Percentiles rank a stretch among this genome's conserved stretches.
These are phyloP conservation scores for Cyanophora paradoxa DNA, from an alignment of 78 protist genomes.

Conservation along the genomic window DNA sequence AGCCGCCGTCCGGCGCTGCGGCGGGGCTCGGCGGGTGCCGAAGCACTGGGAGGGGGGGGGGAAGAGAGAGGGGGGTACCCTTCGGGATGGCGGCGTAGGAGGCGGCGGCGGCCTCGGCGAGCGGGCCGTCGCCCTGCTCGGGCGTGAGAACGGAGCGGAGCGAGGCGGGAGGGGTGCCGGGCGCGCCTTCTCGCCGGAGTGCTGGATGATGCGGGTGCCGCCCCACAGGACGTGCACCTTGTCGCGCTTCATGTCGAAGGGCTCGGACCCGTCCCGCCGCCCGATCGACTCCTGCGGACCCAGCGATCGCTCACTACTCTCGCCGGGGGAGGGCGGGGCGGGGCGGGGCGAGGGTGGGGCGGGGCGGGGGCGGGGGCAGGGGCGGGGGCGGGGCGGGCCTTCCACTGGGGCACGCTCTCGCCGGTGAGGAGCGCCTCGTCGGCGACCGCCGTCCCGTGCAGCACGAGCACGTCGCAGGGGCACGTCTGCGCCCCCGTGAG, in stretches of 20 bases:
- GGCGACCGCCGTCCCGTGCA: constrained; percentile 86
- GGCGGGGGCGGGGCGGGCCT: too few species aligned
- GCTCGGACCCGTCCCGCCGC: neutral
- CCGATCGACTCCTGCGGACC: constrained; percentile 1
- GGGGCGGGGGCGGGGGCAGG: constrained; percentile 55
- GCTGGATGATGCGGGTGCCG: constrained; percentile 73
- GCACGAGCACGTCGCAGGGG: constrained; percentile 82
- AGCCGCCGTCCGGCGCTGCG: constrained; percentile 51
- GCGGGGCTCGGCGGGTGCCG: neutral
- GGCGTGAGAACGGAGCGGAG: neutral
- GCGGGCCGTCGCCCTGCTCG: too few species aligned
- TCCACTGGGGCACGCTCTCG: constrained; percentile 81
- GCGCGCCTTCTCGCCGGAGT: constrained; percentile 7
- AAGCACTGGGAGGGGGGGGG: neutral
- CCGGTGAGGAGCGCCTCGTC: constrained; percentile 98
- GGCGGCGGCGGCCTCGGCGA: too few species aligned
- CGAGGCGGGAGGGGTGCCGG: neutral
- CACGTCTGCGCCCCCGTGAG: neutral
- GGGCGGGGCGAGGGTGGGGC: constrained; percentile 62
- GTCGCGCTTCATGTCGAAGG: constrained; percentile 34
- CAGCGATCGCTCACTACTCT: neutral
- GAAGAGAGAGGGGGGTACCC: too few species aligned
- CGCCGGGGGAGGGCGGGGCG: neutral
- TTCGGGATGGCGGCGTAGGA: too few species aligned
- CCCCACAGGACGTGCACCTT: constrained; percentile 59